Evolutionary conservation across 1,284 basidiomycete genomes (phyloP).

Genomic region (Papiliotrema terrestris): DNA sequence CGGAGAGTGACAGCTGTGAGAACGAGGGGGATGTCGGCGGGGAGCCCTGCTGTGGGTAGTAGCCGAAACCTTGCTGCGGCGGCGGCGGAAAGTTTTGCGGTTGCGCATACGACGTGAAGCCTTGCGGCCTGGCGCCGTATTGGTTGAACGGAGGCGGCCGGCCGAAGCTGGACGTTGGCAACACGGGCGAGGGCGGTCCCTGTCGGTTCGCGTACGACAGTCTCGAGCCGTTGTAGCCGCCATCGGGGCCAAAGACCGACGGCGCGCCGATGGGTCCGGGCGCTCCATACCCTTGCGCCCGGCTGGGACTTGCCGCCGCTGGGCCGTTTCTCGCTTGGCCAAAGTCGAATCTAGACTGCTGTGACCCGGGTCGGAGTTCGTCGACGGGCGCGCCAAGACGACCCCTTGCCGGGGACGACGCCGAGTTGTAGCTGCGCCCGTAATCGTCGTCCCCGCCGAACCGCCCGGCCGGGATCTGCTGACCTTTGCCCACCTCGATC

Average conservation of each 20-base stretch:
- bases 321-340: conserved; percentile 8
- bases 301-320: not conserved
- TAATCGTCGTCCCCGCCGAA: not conserved
- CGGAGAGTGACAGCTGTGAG: conserved; percentile 52
- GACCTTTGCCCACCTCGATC: conserved; percentile 11
- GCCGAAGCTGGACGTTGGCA: not conserved
- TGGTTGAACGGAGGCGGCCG: not conserved
- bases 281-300: not conserved
- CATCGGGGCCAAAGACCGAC: conserved; percentile 4
- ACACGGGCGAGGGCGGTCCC: not conserved
- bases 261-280: conserved; percentile 16
- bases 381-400: conserved; percentile 1
- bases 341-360: conserved; percentile 18
- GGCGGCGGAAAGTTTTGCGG: not conserved
- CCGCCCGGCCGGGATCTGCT: not conserved
- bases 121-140: not conserved
- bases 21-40: conserved; percentile 34
- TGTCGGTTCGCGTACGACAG: not conserved
- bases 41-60: conserved; percentile 10
- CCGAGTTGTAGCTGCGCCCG: conserved; percentile 1
- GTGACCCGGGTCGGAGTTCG: not conserved
- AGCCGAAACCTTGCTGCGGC: not conserved
- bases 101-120: not conserved
- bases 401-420: conserved; percentile 15
- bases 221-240: not conserved